Conservation (phyloP, 495 filamentous ascomycete species). For the Penicillium canescens region DNA sequence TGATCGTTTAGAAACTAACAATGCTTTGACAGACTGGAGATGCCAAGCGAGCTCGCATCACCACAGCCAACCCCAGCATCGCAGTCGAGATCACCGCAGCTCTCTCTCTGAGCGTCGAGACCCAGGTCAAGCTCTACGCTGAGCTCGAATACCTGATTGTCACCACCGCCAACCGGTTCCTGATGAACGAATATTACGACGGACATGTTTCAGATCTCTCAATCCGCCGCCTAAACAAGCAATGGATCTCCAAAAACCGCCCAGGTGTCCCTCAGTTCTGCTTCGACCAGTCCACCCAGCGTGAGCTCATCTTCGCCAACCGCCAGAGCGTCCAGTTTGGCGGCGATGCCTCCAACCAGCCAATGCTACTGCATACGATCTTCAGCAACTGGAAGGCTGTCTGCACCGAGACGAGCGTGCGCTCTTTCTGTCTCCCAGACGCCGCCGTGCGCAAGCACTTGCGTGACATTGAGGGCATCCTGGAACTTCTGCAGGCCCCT, state of each 20-base stretch:
- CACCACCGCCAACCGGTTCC: conserved; percentile 52
- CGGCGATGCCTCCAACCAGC: conserved; percentile 38
- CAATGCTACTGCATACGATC: conserved; percentile 45
- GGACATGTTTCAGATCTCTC: conserved; percentile 49
- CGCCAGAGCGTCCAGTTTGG: conserved; percentile 50
- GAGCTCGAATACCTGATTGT: conserved; percentile 57
- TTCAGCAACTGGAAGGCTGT: conserved; percentile 54
- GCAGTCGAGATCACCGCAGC: conserved; percentile 27
- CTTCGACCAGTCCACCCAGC: conserved; percentile 58
- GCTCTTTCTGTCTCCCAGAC: conserved; percentile 58
- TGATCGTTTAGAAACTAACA: no score
- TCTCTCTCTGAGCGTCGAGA: conserved; percentile 43
- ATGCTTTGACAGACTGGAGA: conserved; percentile 13
- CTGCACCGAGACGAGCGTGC: conserved; percentile 51
- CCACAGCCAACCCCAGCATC: conserved; percentile 4
- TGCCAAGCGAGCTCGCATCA: background rate
- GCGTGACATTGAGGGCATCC: conserved; percentile 50
- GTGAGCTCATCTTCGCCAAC: conserved; percentile 51
- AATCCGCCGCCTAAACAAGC: conserved; percentile 43
- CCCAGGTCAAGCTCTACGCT: conserved; percentile 54
- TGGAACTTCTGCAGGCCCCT: conserved; percentile 54
- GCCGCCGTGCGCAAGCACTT: conserved; percentile 55
- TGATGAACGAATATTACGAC: conserved; percentile 43
- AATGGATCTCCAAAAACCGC: conserved; percentile 52
- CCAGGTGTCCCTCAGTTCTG: conserved; percentile 56